Conservation (phyloP, 805 yeast species). For the Saturnispora gosingensis region DNA sequence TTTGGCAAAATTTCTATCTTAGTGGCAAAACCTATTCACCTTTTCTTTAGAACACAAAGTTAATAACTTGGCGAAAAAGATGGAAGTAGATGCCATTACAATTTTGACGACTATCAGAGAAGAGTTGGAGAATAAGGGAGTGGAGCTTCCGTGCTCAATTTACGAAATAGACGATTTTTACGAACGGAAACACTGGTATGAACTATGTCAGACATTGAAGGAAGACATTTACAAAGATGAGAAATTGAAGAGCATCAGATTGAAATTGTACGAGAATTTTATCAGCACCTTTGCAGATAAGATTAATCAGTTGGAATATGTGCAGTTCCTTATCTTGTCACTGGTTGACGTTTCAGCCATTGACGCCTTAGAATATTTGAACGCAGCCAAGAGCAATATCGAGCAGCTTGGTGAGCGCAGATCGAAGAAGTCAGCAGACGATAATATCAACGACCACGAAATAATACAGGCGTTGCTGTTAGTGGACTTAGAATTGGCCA, state of each 20-base stretch:
- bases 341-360: constrained; percentile 31
- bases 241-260: constrained; percentile 44
- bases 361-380: constrained; percentile 45
- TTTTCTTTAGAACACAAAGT: not conserved
- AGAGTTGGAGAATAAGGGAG: constrained; percentile 41
- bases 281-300: constrained; percentile 57
- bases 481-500: constrained; percentile 66
- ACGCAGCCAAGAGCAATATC: constrained; percentile 36
- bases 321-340: constrained; percentile 59
- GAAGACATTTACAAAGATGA: constrained; percentile 50
- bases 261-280: constrained; percentile 63
- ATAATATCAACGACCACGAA: constrained; percentile 26
- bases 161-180: constrained; percentile 73
- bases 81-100: constrained; percentile 33
- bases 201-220: constrained; percentile 61
- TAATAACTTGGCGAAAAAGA: not conserved
- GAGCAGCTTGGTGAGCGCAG: constrained; percentile 29
- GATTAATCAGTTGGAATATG: constrained; percentile 70
- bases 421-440: constrained; percentile 23
- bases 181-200: constrained; percentile 92
- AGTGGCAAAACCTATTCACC: constrained; percentile 3
- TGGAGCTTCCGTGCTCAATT: constrained; percentile 49
- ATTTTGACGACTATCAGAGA: constrained; percentile 53
- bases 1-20: not conserved
- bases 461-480: constrained; percentile 44